Evolutionary conservation across 148 eudicot genomes (phyloP).

Genomic region (Polygonum maritimum): DNA sequence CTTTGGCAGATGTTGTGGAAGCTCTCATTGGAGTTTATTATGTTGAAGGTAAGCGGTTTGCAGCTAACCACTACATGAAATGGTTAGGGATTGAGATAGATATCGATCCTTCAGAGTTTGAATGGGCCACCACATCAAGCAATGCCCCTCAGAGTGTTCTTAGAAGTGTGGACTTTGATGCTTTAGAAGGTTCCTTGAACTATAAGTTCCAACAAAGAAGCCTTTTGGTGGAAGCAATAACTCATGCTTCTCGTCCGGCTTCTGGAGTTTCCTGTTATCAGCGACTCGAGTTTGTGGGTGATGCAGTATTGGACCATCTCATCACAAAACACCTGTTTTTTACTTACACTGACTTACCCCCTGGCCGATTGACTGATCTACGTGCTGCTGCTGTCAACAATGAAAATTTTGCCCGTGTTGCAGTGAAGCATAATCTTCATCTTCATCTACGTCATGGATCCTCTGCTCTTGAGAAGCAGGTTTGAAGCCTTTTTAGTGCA

Average conservation of each 20-base stretch:
- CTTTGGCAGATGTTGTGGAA: slow-evolving; percentile 97
- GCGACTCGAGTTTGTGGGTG: slow-evolving; percentile 95
- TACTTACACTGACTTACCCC: slow-evolving; percentile 85
- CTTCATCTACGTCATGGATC: slow-evolving; percentile 91
- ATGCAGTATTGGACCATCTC: slow-evolving; percentile 95
- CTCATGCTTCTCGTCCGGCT: slow-evolving; percentile 99
- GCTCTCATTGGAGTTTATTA: slow-evolving; percentile 91
- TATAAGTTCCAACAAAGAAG: slow-evolving; percentile 52
- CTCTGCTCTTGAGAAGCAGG: slow-evolving; percentile 96
- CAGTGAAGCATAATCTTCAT: slow-evolving; percentile 87
- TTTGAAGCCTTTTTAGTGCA: slow-evolving; percentile 12
- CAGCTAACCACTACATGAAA: slow-evolving; percentile 95
- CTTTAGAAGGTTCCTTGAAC: slow-evolving; percentile 63
- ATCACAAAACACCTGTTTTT: slow-evolving; percentile 90
- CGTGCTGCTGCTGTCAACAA: slow-evolving; percentile 99
- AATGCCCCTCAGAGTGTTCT: slow-evolving; percentile 62
- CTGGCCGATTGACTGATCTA: slow-evolving; percentile 94
- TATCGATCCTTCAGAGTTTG: slow-evolving; percentile 53
- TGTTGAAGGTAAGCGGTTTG: slow-evolving; percentile 86
- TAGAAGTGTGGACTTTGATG: slow-evolving; percentile 61
- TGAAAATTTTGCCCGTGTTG: slow-evolving; percentile 96
- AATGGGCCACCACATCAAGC: slow-evolving; percentile 35
- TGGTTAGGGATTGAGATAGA: slow-evolving; percentile 91
- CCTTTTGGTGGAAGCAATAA: slow-evolving; percentile 78
- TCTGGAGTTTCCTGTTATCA: slow-evolving; percentile 97